Percentiles rank a stretch among this genome's conserved stretches.
These are phyloP conservation scores for Selaginella tamariscina DNA, from an alignment of 75 land plant species.

Conservation along the genomic window DNA sequence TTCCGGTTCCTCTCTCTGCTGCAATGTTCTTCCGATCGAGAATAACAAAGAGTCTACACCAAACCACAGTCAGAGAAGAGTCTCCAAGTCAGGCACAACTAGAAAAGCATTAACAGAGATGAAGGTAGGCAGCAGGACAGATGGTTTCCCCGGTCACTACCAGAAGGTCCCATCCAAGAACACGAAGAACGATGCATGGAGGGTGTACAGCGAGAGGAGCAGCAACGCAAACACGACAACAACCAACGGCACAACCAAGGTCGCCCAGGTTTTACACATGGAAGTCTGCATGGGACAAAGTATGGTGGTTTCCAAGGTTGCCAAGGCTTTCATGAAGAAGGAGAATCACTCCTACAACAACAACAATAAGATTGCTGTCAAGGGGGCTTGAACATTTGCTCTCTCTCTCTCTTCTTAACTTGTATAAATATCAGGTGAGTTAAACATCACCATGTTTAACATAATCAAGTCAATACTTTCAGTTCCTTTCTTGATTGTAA, in stretches of 20 bases:
- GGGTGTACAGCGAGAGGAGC: not conserved
- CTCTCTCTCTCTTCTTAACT: too few relatives aligned
- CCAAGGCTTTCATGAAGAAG: not conserved
- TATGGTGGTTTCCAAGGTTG: constrained; percentile 10
- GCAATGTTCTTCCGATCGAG: not conserved
- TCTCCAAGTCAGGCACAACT: not conserved
- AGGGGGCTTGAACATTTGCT: too few relatives aligned
- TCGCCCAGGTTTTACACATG: constrained; percentile 1
- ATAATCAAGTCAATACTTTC: too few relatives aligned
- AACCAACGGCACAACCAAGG: not conserved
- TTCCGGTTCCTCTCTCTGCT: not conserved
- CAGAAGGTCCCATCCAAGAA: not conserved
- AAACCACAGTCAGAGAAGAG: not conserved
- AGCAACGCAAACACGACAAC: not conserved
- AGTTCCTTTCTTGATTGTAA: too few relatives aligned
- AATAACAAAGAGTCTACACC: not conserved
- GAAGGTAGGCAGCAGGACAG: not conserved
- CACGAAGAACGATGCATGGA: not conserved
- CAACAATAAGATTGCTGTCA: too few relatives aligned
- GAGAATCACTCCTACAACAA: too few relatives aligned
- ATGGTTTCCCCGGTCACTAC: not conserved
- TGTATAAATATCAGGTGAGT: too few relatives aligned
- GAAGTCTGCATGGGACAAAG: constrained; percentile 7
- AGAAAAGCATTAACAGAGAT: not conserved
- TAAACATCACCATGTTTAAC: too few relatives aligned